These are phyloP conservation scores for Saraca asoca DNA, from an alignment of 331 rosid genomes.

Conservation along the genomic window DNA sequence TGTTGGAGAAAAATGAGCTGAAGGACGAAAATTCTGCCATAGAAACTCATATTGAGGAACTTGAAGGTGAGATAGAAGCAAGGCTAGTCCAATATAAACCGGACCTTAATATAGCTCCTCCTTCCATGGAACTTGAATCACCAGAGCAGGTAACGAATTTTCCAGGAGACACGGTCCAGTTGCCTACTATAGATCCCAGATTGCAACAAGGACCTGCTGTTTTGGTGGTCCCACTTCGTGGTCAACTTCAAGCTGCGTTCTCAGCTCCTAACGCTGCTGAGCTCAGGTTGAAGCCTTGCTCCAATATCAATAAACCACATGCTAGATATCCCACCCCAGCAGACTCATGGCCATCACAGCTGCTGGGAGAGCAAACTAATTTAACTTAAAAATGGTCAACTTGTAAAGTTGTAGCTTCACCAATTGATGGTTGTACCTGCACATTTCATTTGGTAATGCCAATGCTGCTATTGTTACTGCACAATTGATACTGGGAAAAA, in stretches of 20 bases:
- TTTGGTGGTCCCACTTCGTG: slow-evolving; percentile 63
- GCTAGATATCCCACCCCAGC: slow-evolving; percentile 90
- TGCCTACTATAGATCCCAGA: slow-evolving; percentile 50
- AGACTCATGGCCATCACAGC: slow-evolving; percentile 80
- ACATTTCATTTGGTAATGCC: slow-evolving; percentile 32
- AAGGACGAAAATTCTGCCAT: slow-evolving; percentile 71
- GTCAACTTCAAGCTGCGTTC: slow-evolving; percentile 52
- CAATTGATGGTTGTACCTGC: slow-evolving; percentile 26
- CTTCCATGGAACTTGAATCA: slow-evolving; percentile 32
- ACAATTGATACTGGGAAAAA: no score
- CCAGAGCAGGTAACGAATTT: slow-evolving; percentile 46
- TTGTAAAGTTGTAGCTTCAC: slow-evolving; percentile 34
- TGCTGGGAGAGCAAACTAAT: slow-evolving; percentile 62
- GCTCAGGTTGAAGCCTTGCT: slow-evolving; percentile 39
- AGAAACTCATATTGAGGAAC: slow-evolving; percentile 61
- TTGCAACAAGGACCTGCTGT: slow-evolving; percentile 62
- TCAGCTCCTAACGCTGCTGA: slow-evolving; percentile 40
- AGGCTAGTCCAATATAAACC: slow-evolving; percentile 64
- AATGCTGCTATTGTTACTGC: not conserved
- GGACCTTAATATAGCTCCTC: slow-evolving; percentile 64
- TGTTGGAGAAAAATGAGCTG: slow-evolving; percentile 75
- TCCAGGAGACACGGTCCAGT: slow-evolving; percentile 45
- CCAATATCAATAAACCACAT: slow-evolving; percentile 84
- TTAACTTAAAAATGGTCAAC: slow-evolving; percentile 37
- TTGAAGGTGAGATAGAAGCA: slow-evolving; percentile 65